Evolutionary conservation across 2,329 filamentous ascomycete species (phyloP).

Genomic region (Calonectria hawksworthii): DNA sequence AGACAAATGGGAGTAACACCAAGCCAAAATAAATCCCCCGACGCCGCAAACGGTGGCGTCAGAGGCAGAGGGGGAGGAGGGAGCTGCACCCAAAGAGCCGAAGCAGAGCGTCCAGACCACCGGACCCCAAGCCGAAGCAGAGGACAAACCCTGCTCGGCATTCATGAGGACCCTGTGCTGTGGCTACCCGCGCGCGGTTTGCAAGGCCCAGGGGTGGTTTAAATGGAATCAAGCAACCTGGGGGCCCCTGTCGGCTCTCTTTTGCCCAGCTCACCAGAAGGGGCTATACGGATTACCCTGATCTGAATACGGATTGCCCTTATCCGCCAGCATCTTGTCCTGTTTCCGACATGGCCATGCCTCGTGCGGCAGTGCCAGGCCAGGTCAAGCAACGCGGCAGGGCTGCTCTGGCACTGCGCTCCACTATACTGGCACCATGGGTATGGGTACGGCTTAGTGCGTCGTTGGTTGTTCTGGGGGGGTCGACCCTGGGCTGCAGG

Average conservation of each 20-base stretch:
- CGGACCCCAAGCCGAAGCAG: background rate
- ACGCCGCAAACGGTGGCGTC: constrained; percentile 17
- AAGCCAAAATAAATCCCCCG: constrained; percentile 15
- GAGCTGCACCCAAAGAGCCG: constrained; percentile 1
- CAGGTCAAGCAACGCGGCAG: constrained; percentile 9
- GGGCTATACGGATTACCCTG: constrained; percentile 14
- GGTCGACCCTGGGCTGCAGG: constrained; percentile 6
- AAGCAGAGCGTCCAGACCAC: background rate
- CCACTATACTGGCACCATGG: constrained; percentile 10
- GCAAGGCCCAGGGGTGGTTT: constrained; percentile 15
- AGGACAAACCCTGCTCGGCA: constrained; percentile 21
- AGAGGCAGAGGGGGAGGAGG: constrained; percentile 4
- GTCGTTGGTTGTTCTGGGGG: constrained; percentile 12
- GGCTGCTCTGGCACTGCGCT: constrained; percentile 10
- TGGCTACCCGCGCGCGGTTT: constrained; percentile 14
- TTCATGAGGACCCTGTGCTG: constrained; percentile 14
- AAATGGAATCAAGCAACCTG: constrained; percentile 16
- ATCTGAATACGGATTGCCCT: constrained; percentile 18
- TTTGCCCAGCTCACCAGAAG: constrained; percentile 10
- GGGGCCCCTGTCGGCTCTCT: background rate
- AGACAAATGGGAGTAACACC: background rate
- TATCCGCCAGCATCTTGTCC: constrained; percentile 17
- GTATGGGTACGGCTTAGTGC: constrained; percentile 14
- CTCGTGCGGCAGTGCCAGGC: constrained; percentile 18
- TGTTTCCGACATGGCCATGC: constrained; percentile 6